phyloP scores from a whole-genome alignment of 768 basidiomycete species.

The Candolleomyces eurysporus region DNA sequence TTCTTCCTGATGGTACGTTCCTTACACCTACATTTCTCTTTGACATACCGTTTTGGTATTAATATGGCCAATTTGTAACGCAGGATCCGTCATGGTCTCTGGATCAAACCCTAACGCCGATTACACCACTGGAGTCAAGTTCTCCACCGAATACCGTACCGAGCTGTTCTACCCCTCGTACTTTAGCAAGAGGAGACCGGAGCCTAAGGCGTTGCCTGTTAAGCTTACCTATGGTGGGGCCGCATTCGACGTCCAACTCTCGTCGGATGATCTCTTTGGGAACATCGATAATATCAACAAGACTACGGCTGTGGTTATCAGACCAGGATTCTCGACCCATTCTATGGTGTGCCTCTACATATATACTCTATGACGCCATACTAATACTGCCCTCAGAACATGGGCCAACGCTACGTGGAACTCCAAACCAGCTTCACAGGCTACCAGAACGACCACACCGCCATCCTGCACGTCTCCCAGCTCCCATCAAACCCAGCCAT shows the following conservation, averaged over 20 bases:
- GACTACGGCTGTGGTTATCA: constrained; percentile 51
- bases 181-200: constrained; percentile 56
- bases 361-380: neutral
- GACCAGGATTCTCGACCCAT: constrained; percentile 77
- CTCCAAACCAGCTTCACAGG: constrained; percentile 60
- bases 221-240: constrained; percentile 74
- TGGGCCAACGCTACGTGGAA: constrained; percentile 74
- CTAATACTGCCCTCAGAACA: constrained; percentile 40
- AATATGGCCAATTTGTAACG: no score
- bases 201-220: constrained; percentile 52
- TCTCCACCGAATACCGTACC: constrained; percentile 52
- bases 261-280: constrained; percentile 47
- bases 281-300: constrained; percentile 48
- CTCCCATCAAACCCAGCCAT: constrained; percentile 74
- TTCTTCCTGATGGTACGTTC: constrained; percentile 58
- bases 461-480: constrained; percentile 64
- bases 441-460: constrained; percentile 46
- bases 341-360: constrained; percentile 45
- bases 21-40: neutral
- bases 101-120: constrained; percentile 83
- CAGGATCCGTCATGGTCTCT: constrained; percentile 67
- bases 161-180: constrained; percentile 32
- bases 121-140: constrained; percentile 47
- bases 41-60: neutral
- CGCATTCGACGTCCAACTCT: constrained; percentile 63